Base-by-base conservation (phyloP, 495 filamentous ascomycete species). In the Penicillium chermesinum region DNA sequence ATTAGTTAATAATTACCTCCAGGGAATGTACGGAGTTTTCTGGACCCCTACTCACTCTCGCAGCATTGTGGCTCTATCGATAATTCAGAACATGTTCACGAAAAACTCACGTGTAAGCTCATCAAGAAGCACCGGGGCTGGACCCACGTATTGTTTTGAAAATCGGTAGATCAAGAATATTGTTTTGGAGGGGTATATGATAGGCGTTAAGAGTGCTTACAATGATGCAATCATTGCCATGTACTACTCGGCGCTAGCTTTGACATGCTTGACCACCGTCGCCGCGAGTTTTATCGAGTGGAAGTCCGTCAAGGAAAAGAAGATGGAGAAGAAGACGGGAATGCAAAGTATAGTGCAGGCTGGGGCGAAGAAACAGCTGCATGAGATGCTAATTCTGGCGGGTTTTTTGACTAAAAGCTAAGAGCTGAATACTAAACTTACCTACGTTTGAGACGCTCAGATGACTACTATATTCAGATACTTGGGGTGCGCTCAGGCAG, bases 191-290 rank as follows among this genome's bases (percentile, higher is more conserved):
- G 20, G 52, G 12, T 20, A 42, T 20, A 18, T 62, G 8, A 18
- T 14, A 1, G 39, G 13, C 2, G 60, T 68, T 2, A n/a, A 62
- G 41, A 17, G 41, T 17, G 63, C 53, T 14, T 68, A 66, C 42
- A 68, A 63, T 38, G 37, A 30, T 25, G 63, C 63, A 3, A 37
- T 66, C n/a, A 50, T 38, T n/a, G 33, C 55, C 16, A 39, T 44
- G 13, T 66, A 65, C 41, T 46, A 55, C 17, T 48, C 68, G 13
- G 56, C 49, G 0, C 25, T 60, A 15, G 63, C 54, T 0, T 17
- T 59, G 30, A 48, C 54, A 13, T 45, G 25, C 8, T 22, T 58
- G 10, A 41, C 51, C 21, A 49, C 61, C 30, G 16, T 62, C 7
- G 54, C 34, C 6, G 42, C 46, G 9, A 10, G 53, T 9, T 27